Evolutionary conservation across 225 moss, liverwort and hornwort genomes (phyloP).

Genomic region (Physcomitrellopsis africana): DNA sequence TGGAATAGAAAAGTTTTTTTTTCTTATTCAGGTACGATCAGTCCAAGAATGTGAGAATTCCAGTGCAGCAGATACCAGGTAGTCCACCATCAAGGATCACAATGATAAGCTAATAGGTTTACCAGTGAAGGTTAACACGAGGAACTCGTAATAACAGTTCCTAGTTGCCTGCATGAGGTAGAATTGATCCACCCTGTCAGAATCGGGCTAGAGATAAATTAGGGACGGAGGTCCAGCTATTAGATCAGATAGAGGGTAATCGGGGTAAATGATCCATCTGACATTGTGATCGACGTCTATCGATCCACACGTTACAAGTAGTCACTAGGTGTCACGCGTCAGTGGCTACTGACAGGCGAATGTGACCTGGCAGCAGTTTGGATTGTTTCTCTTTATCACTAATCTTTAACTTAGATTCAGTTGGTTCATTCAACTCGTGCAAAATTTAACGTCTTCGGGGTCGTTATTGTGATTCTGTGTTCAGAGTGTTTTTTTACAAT

Average conservation of each 20-base stretch:
- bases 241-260: too few relatives aligned
- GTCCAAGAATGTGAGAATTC: too few relatives aligned
- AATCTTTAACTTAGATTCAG: constrained; percentile 16
- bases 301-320: too few relatives aligned
- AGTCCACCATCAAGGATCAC: too few relatives aligned
- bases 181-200: constrained; percentile 24
- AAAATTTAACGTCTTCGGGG: too few relatives aligned
- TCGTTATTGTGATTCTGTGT: too few relatives aligned
- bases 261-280: too few relatives aligned
- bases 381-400: constrained; percentile 37
- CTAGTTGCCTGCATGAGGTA: constrained; percentile 48
- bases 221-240: not conserved
- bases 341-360: constrained; percentile 15
- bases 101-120: too few relatives aligned
- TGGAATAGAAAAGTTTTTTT: not conserved
- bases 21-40: not conserved
- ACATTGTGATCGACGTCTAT: too few relatives aligned
- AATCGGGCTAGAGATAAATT: constrained; percentile 37
- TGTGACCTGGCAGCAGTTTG: constrained; percentile 39
- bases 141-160: constrained; percentile 32
- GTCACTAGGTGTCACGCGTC: constrained; percentile 15
- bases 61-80: too few relatives aligned
- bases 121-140: not conserved
- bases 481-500: too few relatives aligned
- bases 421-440: constrained; percentile 19